Percentiles rank a stretch among this genome's conserved stretches.
Conservation (phyloP, 306 rosid species). For the Canavalia gladiata region DNA sequence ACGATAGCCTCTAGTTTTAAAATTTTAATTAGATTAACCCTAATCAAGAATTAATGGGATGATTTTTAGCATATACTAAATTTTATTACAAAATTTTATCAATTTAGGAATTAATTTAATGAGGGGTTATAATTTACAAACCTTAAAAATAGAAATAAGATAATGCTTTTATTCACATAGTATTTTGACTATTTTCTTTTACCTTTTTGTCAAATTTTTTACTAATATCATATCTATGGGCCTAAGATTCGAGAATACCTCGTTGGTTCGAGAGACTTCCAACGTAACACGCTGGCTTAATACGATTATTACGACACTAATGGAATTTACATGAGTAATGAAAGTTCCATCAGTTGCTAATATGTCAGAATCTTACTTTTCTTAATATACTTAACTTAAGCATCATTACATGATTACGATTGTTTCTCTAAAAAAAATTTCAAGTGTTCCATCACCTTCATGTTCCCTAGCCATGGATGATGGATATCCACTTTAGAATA, state of each 20-base stretch:
- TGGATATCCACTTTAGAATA: constrained; percentile 39
- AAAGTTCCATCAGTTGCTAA: constrained; percentile 23
- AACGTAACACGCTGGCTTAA: neutral
- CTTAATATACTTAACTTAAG: constrained; percentile 25
- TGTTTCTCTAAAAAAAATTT: neutral
- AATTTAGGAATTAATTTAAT: too few species aligned
- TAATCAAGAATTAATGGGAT: too few species aligned
- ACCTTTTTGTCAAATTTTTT: too few species aligned
- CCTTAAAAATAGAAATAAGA: too few species aligned
- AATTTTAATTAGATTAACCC: too few species aligned
- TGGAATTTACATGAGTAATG: neutral
- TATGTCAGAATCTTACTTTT: constrained; percentile 30
- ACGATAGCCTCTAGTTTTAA: too few species aligned
- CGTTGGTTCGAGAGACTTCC: constrained; percentile 23
- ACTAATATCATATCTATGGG: too few species aligned
- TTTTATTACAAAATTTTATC: too few species aligned
- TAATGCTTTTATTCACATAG: too few species aligned
- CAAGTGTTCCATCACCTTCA: constrained; percentile 38
- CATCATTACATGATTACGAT: constrained; percentile 6
- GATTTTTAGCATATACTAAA: too few species aligned
- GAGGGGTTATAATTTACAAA: too few species aligned
- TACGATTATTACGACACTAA: neutral
- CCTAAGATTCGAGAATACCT: neutral
- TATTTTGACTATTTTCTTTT: too few species aligned
- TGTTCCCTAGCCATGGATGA: constrained; percentile 36